Conservation (phyloP, 106 monocot species). For the Vanilla planifolia region DNA sequence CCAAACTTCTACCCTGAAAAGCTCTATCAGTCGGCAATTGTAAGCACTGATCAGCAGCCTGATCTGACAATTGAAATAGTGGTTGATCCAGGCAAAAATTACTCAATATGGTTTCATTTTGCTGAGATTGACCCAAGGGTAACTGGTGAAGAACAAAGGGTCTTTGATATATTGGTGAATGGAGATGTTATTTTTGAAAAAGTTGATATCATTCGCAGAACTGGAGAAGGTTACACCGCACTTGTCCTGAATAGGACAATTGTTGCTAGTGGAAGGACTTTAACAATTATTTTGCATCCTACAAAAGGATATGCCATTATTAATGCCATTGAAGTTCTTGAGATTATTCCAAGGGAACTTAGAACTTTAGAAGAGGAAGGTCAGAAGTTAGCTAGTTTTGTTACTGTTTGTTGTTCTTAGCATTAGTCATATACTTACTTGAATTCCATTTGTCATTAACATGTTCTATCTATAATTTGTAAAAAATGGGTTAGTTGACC, state of each 20-base stretch:
- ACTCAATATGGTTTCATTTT: slow-evolving; percentile 98
- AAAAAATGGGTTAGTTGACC: no score
- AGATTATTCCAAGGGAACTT: slow-evolving; percentile 64
- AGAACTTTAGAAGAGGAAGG: slow-evolving; percentile 78
- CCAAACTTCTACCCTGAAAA: slow-evolving; percentile 80
- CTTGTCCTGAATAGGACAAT: slow-evolving; percentile 74
- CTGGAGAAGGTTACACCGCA: slow-evolving; percentile 56
- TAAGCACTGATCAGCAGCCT: slow-evolving; percentile 62
- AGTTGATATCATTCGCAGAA: slow-evolving; percentile 60
- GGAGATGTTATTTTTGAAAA: slow-evolving; percentile 54
- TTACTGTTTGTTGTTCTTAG: not conserved
- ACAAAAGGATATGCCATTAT: slow-evolving; percentile 67
- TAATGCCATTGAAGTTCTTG: slow-evolving; percentile 87
- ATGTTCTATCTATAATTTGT: no score
- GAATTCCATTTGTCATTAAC: no score
- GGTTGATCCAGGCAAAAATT: slow-evolving; percentile 72
- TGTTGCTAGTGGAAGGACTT: slow-evolving; percentile 48
- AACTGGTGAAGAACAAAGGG: slow-evolving; percentile 46
- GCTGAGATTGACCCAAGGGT: slow-evolving; percentile 79
- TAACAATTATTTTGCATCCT: slow-evolving; percentile 60
- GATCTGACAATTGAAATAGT: slow-evolving; percentile 66
- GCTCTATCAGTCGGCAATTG: slow-evolving; percentile 84
- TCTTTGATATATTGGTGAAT: slow-evolving; percentile 82
- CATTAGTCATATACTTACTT: not conserved
- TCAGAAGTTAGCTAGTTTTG: slow-evolving; percentile 8